phyloP scores from a whole-genome alignment of 768 basidiomycete genomes.

The Collybia nuda region DNA sequence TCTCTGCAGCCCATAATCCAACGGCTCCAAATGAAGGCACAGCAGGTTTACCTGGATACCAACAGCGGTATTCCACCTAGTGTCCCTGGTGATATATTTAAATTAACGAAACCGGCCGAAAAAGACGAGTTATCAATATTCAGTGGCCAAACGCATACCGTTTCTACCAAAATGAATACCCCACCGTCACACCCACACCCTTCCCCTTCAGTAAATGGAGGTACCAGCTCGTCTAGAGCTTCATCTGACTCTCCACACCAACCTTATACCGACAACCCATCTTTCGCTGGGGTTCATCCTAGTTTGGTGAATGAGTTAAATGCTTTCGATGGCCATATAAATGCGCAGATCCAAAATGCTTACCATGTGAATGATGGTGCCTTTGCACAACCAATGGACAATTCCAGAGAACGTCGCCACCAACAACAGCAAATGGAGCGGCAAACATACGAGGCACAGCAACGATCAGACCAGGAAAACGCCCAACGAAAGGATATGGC shows the following conservation, averaged over 20 bases:
- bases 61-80: conserved; percentile 44
- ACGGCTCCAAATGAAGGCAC: conserved; percentile 62
- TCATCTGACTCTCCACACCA: conserved; percentile 32
- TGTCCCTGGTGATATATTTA: conserved; percentile 60
- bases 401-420: background rate
- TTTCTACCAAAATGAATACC: conserved; percentile 44
- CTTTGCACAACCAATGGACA: conserved; percentile 26
- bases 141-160: conserved; percentile 69
- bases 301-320: conserved; percentile 54
- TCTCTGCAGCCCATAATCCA: conserved; percentile 58
- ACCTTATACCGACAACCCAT: conserved; percentile 30
- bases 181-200: conserved; percentile 8
- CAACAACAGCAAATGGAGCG: conserved; percentile 18
- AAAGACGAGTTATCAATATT: conserved; percentile 76
- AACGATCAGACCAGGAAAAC: conserved; percentile 25
- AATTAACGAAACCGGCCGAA: conserved; percentile 41
- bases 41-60: conserved; percentile 46
- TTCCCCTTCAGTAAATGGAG: background rate
- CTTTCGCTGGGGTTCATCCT: conserved; percentile 54
- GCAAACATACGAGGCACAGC: conserved; percentile 14
- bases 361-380: conserved; percentile 36
- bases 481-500: conserved; percentile 23
- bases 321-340: conserved; percentile 55
- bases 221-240: conserved; percentile 19
- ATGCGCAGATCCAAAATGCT: conserved; percentile 47